These are phyloP conservation scores for Pythium scleroteichum DNA, from an alignment of 352 stramenopile genomes.

Conservation along the genomic window DNA sequence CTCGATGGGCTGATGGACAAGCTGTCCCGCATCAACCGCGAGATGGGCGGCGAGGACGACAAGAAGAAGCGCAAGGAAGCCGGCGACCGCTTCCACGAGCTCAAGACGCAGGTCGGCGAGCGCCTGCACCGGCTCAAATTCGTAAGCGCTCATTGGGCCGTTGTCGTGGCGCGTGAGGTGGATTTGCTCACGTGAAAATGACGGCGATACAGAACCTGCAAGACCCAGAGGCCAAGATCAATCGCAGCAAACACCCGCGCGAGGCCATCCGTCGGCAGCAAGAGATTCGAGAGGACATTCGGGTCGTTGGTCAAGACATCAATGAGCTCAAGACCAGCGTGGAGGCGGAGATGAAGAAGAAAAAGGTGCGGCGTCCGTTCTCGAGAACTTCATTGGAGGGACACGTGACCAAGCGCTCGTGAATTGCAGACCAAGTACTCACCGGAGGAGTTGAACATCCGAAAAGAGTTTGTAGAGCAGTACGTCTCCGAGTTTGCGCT, in stretches of 20 bases:
- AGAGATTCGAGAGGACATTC: conserved; percentile 81
- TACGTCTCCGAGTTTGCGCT: conserved; percentile 77
- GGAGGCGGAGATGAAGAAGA: conserved; percentile 80
- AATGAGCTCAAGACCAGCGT: conserved; percentile 69
- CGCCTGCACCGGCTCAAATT: conserved; percentile 78
- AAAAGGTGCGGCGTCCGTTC: conserved; percentile 45
- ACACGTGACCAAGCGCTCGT: background rate
- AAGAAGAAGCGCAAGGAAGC: conserved; percentile 61
- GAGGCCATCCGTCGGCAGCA: conserved; percentile 81
- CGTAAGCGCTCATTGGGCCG: conserved; percentile 32
- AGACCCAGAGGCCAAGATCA: conserved; percentile 67
- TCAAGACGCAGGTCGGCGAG: conserved; percentile 79
- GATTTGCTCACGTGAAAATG: conserved; percentile 4
- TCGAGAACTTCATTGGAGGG: background rate
- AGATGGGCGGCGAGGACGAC: conserved; percentile 78
- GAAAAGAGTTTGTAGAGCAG: conserved; percentile 79
- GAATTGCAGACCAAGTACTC: conserved; percentile 70
- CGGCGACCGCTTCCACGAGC: conserved; percentile 75
- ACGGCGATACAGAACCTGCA: conserved; percentile 49
- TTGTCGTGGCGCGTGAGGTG: background rate
- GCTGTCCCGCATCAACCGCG: conserved; percentile 72
- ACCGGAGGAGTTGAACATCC: conserved; percentile 70
- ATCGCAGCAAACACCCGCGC: conserved; percentile 70
- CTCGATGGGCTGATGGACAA: conserved; percentile 79
- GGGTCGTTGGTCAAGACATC: conserved; percentile 70